Evolutionary conservation across 2,329 filamentous ascomycete genomes (phyloP), one percentile per base, ranked within the genome.

Genomic region (Coniochaeta sp.): DNA sequence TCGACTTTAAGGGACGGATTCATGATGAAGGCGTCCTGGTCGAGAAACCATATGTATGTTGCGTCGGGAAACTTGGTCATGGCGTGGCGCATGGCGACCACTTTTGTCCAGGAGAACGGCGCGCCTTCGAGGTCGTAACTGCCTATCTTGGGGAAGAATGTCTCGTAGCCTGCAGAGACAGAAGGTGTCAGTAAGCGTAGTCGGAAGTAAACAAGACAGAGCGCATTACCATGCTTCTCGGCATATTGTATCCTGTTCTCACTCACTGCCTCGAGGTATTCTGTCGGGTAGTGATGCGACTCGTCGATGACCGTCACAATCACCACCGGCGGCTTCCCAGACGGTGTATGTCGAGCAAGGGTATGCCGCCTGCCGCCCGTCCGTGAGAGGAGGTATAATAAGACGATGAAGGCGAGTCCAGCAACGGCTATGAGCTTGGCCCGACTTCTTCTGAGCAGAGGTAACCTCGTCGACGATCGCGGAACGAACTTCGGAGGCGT

Each of bases 41-140:
- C 90, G 17, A 99, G 85, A 71, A 89, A 91, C 88, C 93, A 98
- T 71, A 98, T 83, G 72, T 88, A 96, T 57, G 83, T 86, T 63
- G 85, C 87, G 66, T 91, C 83, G 6, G 93, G 91, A 70, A 88
- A 88, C 54, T 87, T 81, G 7, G 91, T 87, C 76, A 98, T 86
- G 56, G 93, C 93, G 73, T 99, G 93, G 62, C 95, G 89, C 70
- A 96, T 80, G 8, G 93, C 90, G 62, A 93, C 90, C 59, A 98
- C 83, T 67, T 89, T 86, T 47, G 90, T 81, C 90, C 90, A 96
- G 55, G 86, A 86, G 59, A 72, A 62, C 65, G 87, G 79, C 58
- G 83, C 74, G 61, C 81, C 81, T 61, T 79, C 74, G 34, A 91
- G 81, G 62, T 89, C 80, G 76, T 97, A 97, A 69, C 93, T 87